Evolutionary conservation across 805 yeast genomes (phyloP).

Genomic region (Clavispora santaluciae): DNA sequence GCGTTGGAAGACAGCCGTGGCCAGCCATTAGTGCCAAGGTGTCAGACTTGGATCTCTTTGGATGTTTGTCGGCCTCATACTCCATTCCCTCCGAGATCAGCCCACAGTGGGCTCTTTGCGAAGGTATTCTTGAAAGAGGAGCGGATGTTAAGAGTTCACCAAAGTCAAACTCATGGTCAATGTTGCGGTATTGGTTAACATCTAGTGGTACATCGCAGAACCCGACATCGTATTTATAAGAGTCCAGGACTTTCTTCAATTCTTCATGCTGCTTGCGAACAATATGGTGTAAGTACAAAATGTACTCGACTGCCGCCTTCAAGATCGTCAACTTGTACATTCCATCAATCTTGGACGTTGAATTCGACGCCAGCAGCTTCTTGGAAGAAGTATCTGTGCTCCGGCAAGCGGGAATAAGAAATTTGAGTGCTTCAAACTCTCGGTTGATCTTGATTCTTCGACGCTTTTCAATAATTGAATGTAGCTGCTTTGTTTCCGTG

Average conservation of each 20-base stretch:
- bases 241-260: conserved; percentile 19
- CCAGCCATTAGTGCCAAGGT: background rate
- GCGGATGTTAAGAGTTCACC: conserved; percentile 19
- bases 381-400: conserved; percentile 27
- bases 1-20: conserved; percentile 25
- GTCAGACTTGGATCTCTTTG: background rate
- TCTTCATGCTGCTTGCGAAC: conserved; percentile 48
- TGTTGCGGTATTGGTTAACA: conserved; percentile 54
- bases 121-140: background rate
- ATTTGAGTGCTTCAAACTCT: conserved; percentile 77
- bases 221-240: conserved; percentile 38
- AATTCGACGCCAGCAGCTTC: conserved; percentile 7
- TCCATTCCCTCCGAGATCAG: background rate
- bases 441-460: conserved; percentile 75
- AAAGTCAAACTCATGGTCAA: conserved; percentile 53
- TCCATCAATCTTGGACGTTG: conserved; percentile 44
- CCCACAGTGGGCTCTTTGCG: background rate
- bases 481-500: conserved; percentile 44
- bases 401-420: conserved; percentile 74
- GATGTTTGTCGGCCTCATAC: background rate
- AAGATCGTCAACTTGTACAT: conserved; percentile 78
- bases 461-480: conserved; percentile 75
- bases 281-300: conserved; percentile 61
- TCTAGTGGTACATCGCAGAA: conserved; percentile 55
- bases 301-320: conserved; percentile 80